Evolutionary conservation across 2,329 filamentous ascomycete species (phyloP).

Genomic region (Fusarium sacchari): DNA sequence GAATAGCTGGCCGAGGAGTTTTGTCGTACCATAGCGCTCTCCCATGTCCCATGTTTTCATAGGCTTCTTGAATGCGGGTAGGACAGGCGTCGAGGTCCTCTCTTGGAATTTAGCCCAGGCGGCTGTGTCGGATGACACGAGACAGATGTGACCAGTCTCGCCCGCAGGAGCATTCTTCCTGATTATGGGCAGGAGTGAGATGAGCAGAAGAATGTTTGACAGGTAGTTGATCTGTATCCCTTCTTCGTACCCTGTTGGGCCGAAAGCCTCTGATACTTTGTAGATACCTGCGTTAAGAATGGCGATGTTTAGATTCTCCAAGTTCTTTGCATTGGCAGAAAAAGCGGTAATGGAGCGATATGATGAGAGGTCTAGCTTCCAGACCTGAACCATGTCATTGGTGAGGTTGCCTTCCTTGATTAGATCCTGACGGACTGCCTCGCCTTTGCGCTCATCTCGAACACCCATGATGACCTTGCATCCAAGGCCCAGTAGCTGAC

Average conservation of each 20-base stretch:
- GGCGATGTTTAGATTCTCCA: neutral
- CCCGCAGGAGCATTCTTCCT: neutral
- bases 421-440: neutral
- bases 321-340: neutral
- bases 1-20: neutral
- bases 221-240: neutral
- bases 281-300: neutral
- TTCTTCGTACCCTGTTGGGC: neutral
- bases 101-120: neutral
- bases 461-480: neutral
- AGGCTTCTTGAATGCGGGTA: neutral
- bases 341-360: neutral
- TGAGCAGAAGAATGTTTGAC: neutral
- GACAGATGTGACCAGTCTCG: neutral
- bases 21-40: neutral
- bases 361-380: neutral
- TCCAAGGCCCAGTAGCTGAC: neutral
- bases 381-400: neutral
- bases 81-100: neutral
- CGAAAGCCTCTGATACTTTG: neutral
- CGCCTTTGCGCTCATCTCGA: neutral
- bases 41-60: neutral
- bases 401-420: fast-evolving
- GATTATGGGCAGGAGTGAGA: neutral
- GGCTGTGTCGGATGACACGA: neutral